Evolutionary conservation across 139 green algal species (phyloP).

Genomic region (Auxenochlorella protothecoides): DNA sequence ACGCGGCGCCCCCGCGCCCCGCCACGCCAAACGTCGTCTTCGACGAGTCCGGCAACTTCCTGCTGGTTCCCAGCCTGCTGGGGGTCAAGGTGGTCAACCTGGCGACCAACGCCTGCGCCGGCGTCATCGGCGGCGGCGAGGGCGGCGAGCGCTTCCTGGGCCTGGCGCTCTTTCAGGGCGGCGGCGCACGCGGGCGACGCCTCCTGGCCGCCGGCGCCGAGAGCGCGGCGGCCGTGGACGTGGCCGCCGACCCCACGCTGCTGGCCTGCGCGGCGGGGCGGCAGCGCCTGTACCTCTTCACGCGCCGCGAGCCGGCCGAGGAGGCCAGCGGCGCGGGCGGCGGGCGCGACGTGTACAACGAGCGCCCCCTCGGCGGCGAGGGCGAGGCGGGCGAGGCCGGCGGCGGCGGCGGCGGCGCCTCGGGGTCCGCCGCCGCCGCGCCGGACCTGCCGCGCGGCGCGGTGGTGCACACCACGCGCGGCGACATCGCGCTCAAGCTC

Average conservation of each 20-base stretch:
- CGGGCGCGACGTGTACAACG: slow-evolving; percentile 87
- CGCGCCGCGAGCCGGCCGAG: slow-evolving; percentile 59
- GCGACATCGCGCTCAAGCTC: slow-evolving; percentile 84
- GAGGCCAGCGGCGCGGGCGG: slow-evolving; percentile 19
- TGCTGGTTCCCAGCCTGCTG: slow-evolving; percentile 82
- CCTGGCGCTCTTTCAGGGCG: slow-evolving; percentile 79
- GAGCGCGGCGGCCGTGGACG: slow-evolving; percentile 8
- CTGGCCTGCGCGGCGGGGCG: slow-evolving; percentile 72
- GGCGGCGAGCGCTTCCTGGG: slow-evolving; percentile 89
- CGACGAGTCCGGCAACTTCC: slow-evolving; percentile 85
- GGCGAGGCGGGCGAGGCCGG: slow-evolving; percentile 3
- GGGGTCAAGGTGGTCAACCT: slow-evolving; percentile 96
- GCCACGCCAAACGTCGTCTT: slow-evolving; percentile 76
- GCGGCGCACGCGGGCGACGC: neutral
- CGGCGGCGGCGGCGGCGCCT: neutral
- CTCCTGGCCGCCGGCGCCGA: neutral
- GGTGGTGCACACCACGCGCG: slow-evolving; percentile 78
- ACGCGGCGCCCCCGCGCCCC: neutral
- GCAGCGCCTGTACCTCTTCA: slow-evolving; percentile 91
- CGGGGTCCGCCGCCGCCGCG: neutral
- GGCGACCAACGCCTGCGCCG: slow-evolving; percentile 55
- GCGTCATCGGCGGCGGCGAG: slow-evolving; percentile 87
- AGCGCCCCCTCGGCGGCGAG: slow-evolving; percentile 44
- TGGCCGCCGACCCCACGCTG: slow-evolving; percentile 67
- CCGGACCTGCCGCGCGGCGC: slow-evolving; percentile 52